These are phyloP conservation scores for Eucalyptus erythrocorys DNA, from an alignment of 345 rosid genomes.

Conservation along the genomic window DNA sequence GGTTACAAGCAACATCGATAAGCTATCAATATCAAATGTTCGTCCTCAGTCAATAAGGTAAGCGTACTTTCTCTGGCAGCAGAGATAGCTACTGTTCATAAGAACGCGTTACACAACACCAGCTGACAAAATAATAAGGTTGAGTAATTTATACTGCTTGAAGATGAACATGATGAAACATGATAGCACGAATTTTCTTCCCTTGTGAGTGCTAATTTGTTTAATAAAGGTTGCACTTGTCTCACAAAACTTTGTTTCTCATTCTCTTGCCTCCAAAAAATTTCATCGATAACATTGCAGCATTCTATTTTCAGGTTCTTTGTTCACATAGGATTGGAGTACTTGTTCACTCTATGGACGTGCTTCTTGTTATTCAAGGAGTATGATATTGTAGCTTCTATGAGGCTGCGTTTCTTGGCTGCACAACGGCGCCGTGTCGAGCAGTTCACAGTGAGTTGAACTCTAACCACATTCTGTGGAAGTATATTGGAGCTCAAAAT, in stretches of 20 bases:
- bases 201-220: background rate
- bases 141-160: background rate
- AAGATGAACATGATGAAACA: background rate
- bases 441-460: constrained; percentile 83
- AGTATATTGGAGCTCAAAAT: background rate
- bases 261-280: background rate
- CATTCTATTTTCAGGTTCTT: constrained; percentile 56
- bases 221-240: background rate
- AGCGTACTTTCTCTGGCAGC: background rate
- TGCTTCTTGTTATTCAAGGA: constrained; percentile 90
- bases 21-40: constrained; percentile 92
- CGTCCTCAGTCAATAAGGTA: constrained; percentile 73
- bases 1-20: constrained; percentile 83
- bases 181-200: background rate
- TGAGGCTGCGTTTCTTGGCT: constrained; percentile 86
- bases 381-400: constrained; percentile 54
- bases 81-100: background rate
- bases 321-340: constrained; percentile 81
- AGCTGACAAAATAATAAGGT: background rate
- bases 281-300: background rate
- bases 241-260: background rate
- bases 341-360: constrained; percentile 68
- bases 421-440: constrained; percentile 68
- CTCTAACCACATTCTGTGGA: background rate
- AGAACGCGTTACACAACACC: background rate